Evolutionary conservation across 352 stramenopile genomes (phyloP).

Genomic region (Elongisporangium prolatum): DNA sequence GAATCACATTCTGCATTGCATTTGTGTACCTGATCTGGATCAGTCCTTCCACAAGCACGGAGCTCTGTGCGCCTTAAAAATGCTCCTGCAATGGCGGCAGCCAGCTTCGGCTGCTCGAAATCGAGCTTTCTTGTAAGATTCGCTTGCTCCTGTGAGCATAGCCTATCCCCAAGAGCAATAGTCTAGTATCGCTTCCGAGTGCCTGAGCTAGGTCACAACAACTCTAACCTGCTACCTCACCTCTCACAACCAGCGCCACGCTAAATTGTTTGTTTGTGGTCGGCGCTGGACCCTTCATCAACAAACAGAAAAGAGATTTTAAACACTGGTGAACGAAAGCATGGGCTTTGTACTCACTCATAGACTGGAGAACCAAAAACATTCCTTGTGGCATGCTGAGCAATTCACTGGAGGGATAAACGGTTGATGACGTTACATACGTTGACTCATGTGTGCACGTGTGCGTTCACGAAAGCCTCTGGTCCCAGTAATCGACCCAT

Average conservation of each 20-base stretch:
- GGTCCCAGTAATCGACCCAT: no score
- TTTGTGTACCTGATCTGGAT: no score
- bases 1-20: no score
- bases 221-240: slow-evolving; percentile 29
- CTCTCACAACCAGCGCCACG: slow-evolving; percentile 53
- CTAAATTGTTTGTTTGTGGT: slow-evolving; percentile 35
- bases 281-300: slow-evolving; percentile 37
- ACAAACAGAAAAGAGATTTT: no score
- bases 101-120: slow-evolving; percentile 47
- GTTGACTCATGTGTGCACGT: slow-evolving; percentile 19
- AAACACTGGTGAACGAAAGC: no score
- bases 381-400: background rate
- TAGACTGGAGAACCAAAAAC: background rate
- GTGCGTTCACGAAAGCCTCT: slow-evolving; percentile 59
- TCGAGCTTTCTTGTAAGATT: slow-evolving; percentile 62
- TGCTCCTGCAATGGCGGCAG: slow-evolving; percentile 35
- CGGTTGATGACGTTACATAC: no score
- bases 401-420: no score
- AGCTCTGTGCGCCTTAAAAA: slow-evolving; percentile 7
- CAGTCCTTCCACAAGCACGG: no score
- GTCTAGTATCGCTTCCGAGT: slow-evolving; percentile 1
- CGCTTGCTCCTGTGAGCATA: slow-evolving; percentile 35
- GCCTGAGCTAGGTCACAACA: background rate
- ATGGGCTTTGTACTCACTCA: no score
- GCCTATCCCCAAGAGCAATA: slow-evolving; percentile 16